Conservation (phyloP, 129 eudicot species). For the Solidago caesia region DNA sequence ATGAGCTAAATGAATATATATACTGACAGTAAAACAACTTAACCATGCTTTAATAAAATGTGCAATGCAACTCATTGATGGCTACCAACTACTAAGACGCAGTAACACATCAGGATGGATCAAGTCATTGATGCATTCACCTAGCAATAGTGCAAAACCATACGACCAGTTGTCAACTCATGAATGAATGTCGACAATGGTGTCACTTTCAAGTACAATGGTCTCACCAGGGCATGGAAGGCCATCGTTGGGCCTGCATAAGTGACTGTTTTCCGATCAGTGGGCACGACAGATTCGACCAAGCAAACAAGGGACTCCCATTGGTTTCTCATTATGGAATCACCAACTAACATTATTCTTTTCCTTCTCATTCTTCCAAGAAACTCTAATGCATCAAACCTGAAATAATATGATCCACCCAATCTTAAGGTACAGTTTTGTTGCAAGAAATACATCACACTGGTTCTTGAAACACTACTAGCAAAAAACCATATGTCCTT, state of each 20-base stretch:
- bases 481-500: not conserved
- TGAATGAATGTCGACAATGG: not conserved
- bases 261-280: slow-evolving; percentile 59
- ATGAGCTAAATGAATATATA: no score
- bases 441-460: not conserved
- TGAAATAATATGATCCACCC: slow-evolving; percentile 21
- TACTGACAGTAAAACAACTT: no score
- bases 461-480: not conserved
- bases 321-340: slow-evolving; percentile 90
- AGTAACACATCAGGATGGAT: no score
- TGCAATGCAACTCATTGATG: no score
- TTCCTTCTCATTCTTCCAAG: slow-evolving; percentile 86
- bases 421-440: not conserved
- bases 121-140: not conserved
- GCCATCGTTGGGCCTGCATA: slow-evolving; percentile 84
- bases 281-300: slow-evolving; percentile 73
- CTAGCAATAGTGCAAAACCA: no score
- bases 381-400: slow-evolving; percentile 86
- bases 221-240: slow-evolving; percentile 77
- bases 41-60: no score
- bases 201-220: slow-evolving; percentile 2
- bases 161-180: not conserved
- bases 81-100: no score
- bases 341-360: slow-evolving; percentile 88
- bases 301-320: slow-evolving; percentile 95